phyloP scores from a whole-genome alignment of 176 grass and related monocot species.

The Eragrostis nindensis region DNA sequence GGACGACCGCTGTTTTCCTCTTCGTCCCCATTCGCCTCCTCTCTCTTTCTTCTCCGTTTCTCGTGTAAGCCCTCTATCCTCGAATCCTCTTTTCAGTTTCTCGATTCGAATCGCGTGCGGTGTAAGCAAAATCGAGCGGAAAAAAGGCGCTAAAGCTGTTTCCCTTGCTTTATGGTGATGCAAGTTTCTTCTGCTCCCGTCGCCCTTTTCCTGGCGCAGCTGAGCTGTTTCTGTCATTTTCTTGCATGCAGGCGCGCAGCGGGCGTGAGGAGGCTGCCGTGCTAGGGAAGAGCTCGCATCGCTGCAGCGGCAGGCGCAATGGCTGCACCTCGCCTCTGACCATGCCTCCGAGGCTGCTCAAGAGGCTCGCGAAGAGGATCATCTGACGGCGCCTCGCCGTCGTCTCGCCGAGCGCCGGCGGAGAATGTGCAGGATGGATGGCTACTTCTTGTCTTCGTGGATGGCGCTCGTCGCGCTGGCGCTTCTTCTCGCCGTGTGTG shows the following conservation, averaged over 20 bases:
- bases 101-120: constrained; percentile 55
- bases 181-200: constrained; percentile 42
- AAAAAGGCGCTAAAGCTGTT: constrained; percentile 45
- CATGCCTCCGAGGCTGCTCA: constrained; percentile 47
- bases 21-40: not conserved
- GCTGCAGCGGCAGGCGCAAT: constrained; percentile 27
- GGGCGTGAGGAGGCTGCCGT: constrained; percentile 45
- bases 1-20: constrained; percentile 48
- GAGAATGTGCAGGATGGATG: constrained; percentile 54
- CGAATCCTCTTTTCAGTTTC: constrained; percentile 39
- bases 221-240: constrained; percentile 43
- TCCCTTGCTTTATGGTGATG: constrained; percentile 46
- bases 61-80: constrained; percentile 32
- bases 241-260: constrained; percentile 34
- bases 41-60: constrained; percentile 26
- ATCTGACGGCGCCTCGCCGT: constrained; percentile 42
- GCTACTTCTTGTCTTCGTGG: constrained; percentile 45
- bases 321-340: constrained; percentile 34
- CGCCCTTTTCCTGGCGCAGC: constrained; percentile 9
- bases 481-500: constrained; percentile 51
- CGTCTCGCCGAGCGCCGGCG: not conserved
- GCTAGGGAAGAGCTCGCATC: constrained; percentile 6
- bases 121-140: constrained; percentile 40
- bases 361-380: constrained; percentile 59
- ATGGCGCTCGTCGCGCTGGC: constrained; percentile 40